Percentiles rank a stretch among this genome's conserved stretches.
These are phyloP conservation scores for Penicillium daleae DNA, from an alignment of 495 filamentous ascomycete species.

Conservation along the genomic window DNA sequence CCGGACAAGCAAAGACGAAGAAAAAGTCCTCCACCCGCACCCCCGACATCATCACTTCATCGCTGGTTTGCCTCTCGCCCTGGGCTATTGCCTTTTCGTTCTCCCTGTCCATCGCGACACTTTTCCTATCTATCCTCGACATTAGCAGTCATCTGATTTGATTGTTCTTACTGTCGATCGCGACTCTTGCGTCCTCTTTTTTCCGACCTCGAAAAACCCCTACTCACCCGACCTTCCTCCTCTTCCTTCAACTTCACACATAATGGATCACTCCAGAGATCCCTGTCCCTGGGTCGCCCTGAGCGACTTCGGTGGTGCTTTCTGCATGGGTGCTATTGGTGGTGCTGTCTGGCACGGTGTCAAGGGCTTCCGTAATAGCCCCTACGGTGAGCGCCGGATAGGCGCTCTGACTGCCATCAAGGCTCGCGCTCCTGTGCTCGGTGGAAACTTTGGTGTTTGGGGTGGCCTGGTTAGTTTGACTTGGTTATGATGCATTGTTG, in stretches of 20 bases:
- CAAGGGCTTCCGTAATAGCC: conserved; percentile 89
- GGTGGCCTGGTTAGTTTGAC: conserved; percentile 79
- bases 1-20: conserved; percentile 13
- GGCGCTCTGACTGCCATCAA: conserved; percentile 97
- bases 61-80: conserved; percentile 6
- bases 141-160: background rate
- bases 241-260: conserved; percentile 25
- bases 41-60: conserved; percentile 16
- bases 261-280: conserved; percentile 93
- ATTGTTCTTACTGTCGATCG: background rate
- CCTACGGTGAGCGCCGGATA: conserved; percentile 92
- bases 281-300: conserved; percentile 96
- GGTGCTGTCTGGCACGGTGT: conserved; percentile 97
- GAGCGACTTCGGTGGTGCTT: conserved; percentile 96
- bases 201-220: conserved; percentile 1
- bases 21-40: conserved; percentile 27
- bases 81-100: background rate
- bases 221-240: conserved; percentile 14
- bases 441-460: conserved; percentile 98
- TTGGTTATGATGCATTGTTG: background rate
- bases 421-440: conserved; percentile 90
- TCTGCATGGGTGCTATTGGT: conserved; percentile 91
- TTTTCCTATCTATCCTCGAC: background rate
- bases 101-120: conserved; percentile 4
- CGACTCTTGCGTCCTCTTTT: background rate